A percentile compares a stretch with the other conserved stretches of the same genome.
These are phyloP conservation scores for Quercus phellos DNA, from an alignment of 331 rosid genomes.

Conservation along the genomic window DNA sequence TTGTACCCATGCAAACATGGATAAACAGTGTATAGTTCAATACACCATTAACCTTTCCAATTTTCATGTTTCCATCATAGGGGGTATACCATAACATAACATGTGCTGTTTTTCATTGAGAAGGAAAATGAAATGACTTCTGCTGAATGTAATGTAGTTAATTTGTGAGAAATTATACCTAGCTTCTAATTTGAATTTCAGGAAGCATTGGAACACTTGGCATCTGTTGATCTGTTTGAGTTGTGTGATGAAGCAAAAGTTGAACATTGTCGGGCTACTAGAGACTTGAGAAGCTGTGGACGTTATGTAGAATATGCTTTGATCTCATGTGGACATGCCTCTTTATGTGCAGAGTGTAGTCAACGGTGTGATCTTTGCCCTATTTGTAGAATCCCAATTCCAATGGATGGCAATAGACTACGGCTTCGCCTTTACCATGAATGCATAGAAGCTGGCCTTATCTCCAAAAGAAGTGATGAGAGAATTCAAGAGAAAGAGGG, in stretches of 20 bases:
- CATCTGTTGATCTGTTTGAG: slow-evolving; percentile 76
- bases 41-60: background rate
- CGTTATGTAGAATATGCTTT: slow-evolving; percentile 66
- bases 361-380: slow-evolving; percentile 90
- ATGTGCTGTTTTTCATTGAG: background rate
- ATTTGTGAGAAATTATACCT: slow-evolving; percentile 7
- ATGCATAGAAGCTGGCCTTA: slow-evolving; percentile 82
- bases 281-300: slow-evolving; percentile 98
- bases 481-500: slow-evolving; percentile 68
- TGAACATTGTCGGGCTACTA: slow-evolving; percentile 90
- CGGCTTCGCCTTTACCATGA: slow-evolving; percentile 75
- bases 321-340: slow-evolving; percentile 87
- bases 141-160: background rate
- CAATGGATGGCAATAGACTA: slow-evolving; percentile 46
- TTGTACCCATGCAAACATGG: background rate
- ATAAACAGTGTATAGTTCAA: background rate
- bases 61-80: background rate
- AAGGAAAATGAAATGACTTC: background rate
- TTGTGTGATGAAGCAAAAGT: slow-evolving; percentile 93
- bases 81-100: background rate
- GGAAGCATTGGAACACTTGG: slow-evolving; percentile 87
- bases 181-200: slow-evolving; percentile 33
- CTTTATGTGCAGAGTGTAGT: slow-evolving; percentile 89
- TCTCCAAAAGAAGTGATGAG: slow-evolving; percentile 72
- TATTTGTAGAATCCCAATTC: slow-evolving; percentile 73